phyloP scores from a whole-genome alignment of 1,284 basidiomycete genomes.

The Psilocybe mexicana region DNA sequence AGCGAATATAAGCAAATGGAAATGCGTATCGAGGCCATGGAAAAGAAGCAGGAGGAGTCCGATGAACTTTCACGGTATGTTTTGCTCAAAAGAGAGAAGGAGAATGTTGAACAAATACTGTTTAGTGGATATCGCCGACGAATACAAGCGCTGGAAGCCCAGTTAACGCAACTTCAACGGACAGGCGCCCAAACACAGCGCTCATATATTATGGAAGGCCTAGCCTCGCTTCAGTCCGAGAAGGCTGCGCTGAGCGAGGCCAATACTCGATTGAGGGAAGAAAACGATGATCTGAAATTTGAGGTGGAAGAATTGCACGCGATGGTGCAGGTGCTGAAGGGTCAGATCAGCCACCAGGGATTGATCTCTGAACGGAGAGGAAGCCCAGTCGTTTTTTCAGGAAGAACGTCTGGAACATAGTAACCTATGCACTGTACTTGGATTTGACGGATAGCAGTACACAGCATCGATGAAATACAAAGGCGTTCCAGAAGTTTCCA shows the following conservation, averaged over 20 bases:
- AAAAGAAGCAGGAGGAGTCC: conserved; percentile 49
- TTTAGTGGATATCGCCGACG: conserved; percentile 54
- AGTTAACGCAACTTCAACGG: conserved; percentile 30
- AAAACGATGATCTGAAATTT: conserved; percentile 38
- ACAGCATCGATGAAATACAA: conserved; percentile 2
- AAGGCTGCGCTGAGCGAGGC: conserved; percentile 33
- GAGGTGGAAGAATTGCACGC: conserved; percentile 71
- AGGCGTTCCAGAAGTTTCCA: conserved; percentile 44
- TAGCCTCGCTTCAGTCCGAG: conserved; percentile 43
- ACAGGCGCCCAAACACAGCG: conserved; percentile 19
- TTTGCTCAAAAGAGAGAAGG: background rate
- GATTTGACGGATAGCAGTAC: no score
- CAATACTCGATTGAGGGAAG: conserved; percentile 25
- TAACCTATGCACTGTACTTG: background rate
- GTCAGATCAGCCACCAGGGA: conserved; percentile 48
- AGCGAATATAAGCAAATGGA: conserved; percentile 65
- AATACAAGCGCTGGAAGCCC: conserved; percentile 57
- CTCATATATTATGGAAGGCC: conserved; percentile 34
- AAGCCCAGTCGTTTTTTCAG: conserved; percentile 25
- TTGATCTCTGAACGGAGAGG: conserved; percentile 37
- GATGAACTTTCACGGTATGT: conserved; percentile 56
- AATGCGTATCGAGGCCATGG: conserved; percentile 56
- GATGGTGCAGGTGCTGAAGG: conserved; percentile 67
- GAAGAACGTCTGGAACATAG: background rate
- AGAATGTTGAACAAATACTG: background rate